These are phyloP conservation scores for Suhomyces taliae DNA, from an alignment of 1,139 yeast genomes.

Conservation along the genomic window DNA sequence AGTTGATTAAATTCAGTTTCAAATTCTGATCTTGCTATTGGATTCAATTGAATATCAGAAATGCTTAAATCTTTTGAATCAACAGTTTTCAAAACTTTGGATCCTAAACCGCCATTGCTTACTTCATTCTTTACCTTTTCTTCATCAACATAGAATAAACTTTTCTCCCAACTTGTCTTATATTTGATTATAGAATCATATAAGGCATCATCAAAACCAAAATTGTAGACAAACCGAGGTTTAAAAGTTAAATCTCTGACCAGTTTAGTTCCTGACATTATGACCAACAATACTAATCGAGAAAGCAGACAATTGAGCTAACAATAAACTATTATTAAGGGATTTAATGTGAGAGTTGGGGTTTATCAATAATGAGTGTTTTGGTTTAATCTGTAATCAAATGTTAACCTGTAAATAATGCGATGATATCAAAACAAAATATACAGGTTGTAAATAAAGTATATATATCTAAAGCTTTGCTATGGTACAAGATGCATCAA, in stretches of 20 bases:
- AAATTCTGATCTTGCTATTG: neutral
- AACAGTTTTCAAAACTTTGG: constrained; percentile 5
- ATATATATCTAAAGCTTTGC: neutral
- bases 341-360: neutral
- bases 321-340: neutral
- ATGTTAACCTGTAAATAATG: neutral
- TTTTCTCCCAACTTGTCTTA: constrained; percentile 36
- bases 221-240: constrained; percentile 34
- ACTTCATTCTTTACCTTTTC: constrained; percentile 10
- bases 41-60: constrained; percentile 3
- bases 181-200: constrained; percentile 29
- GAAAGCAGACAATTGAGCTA: neutral
- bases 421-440: neutral
- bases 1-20: neutral
- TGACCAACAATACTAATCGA: neutral
- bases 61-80: constrained; percentile 3
- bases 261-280: constrained; percentile 6
- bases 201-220: constrained; percentile 34
- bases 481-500: neutral
- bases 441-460: neutral
- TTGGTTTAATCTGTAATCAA: neutral
- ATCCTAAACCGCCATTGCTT: constrained; percentile 8
- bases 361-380: neutral
- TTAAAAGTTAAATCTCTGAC: constrained; percentile 33
- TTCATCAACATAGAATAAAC: constrained; percentile 35